Conservation (phyloP, 164 flowering plant species). For the Berberis vulgaris region DNA sequence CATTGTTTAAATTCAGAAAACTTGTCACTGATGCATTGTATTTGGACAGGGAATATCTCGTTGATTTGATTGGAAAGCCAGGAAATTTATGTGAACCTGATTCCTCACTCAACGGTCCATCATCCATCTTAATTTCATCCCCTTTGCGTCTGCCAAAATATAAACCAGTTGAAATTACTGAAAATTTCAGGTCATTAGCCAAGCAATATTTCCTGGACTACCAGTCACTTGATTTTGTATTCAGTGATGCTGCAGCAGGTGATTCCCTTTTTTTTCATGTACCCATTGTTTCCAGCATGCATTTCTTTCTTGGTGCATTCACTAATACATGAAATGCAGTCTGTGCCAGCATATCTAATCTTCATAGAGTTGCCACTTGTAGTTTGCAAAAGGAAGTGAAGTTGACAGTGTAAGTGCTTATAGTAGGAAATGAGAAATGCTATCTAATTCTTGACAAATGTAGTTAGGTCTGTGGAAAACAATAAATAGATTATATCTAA, state of each 20-base stretch:
- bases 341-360: too few relatives aligned
- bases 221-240: conserved; percentile 62
- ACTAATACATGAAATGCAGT: too few relatives aligned
- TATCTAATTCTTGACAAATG: too few relatives aligned
- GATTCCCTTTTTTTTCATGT: conserved; percentile 10
- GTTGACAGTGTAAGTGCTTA: too few relatives aligned
- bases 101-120: conserved; percentile 89
- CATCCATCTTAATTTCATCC: conserved; percentile 81
- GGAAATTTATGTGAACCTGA: conserved; percentile 77
- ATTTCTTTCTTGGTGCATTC: too few relatives aligned
- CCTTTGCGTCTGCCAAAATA: conserved; percentile 81
- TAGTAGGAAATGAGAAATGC: too few relatives aligned
- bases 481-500: too few relatives aligned
- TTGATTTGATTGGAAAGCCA: conserved; percentile 86
- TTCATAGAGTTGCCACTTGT: too few relatives aligned
- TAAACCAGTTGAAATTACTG: conserved; percentile 42
- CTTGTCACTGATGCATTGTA: conserved; percentile 1
- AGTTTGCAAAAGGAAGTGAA: too few relatives aligned
- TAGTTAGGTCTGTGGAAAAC: too few relatives aligned
- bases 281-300: too few relatives aligned
- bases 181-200: conserved; percentile 78
- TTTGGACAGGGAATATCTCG: conserved; percentile 66
- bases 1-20: too few relatives aligned
- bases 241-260: conserved; percentile 68
- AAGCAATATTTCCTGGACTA: conserved; percentile 73